Percentiles rank a stretch among this genome's conserved stretches.
phyloP scores from a whole-genome alignment of 495 filamentous ascomycete species.

The Glutinoglossum americanum region DNA sequence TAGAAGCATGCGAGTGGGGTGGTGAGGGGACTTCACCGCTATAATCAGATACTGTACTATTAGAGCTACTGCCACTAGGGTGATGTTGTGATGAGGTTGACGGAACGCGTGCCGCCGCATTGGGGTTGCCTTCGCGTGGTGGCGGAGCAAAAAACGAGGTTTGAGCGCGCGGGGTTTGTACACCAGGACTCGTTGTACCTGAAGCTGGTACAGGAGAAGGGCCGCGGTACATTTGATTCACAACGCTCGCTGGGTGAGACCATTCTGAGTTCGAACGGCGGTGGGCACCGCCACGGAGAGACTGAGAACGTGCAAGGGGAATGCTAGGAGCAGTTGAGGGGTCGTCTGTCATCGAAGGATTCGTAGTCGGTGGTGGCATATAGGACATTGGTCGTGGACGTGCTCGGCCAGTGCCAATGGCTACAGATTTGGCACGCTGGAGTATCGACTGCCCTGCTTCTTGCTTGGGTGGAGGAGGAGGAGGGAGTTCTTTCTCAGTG shows the following conservation, averaged over 20 bases:
- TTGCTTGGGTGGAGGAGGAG: slow-evolving; percentile 45
- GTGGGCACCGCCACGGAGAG: slow-evolving; percentile 30
- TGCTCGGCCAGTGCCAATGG: slow-evolving; percentile 20
- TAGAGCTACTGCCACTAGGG: slow-evolving; percentile 31
- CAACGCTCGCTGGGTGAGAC: slow-evolving; percentile 38
- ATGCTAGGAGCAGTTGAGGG: slow-evolving; percentile 70
- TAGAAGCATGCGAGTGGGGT: slow-evolving; percentile 1
- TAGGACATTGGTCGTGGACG: slow-evolving; percentile 40
- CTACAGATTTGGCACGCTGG: slow-evolving; percentile 60
- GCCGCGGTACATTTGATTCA: slow-evolving; percentile 69
- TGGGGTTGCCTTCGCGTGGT: slow-evolving; percentile 14
- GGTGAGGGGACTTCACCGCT: neutral
- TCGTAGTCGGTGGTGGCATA: slow-evolving; percentile 27
- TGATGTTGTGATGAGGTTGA: slow-evolving; percentile 6
- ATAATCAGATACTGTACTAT: slow-evolving; percentile 22
- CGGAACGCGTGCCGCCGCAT: neutral
- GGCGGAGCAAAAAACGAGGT: slow-evolving; percentile 27
- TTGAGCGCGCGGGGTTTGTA: slow-evolving; percentile 8
- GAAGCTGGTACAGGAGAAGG: slow-evolving; percentile 19
- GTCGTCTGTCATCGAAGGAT: slow-evolving; percentile 32
- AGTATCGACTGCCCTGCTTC: slow-evolving; percentile 35
- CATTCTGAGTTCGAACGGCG: slow-evolving; percentile 47
- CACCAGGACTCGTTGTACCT: slow-evolving; percentile 20
- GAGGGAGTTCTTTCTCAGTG: slow-evolving; percentile 69
- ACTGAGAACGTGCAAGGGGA: slow-evolving; percentile 45